A percentile compares a stretch with the other conserved stretches of the same genome.
Evolutionary conservation across 179 eudicot genomes (phyloP).

Genomic region (Camellia oleifera): DNA sequence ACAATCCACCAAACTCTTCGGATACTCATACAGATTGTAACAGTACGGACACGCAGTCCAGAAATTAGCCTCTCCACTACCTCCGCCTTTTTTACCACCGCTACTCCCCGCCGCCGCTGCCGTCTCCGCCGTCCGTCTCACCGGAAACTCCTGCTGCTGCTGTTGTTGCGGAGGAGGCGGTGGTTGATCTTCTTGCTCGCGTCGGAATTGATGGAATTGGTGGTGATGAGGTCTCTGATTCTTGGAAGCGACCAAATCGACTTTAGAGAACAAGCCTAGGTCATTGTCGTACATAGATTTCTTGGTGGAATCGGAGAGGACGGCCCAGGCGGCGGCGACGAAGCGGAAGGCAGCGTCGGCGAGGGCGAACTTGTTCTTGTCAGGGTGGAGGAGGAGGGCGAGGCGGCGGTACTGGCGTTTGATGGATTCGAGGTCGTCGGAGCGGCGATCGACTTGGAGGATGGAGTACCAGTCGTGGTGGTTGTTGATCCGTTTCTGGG

Average conservation of each 20-base stretch:
- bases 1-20: conserved; percentile 56
- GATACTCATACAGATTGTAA: conserved; percentile 69
- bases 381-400: conserved; percentile 84
- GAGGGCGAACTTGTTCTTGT: conserved; percentile 55
- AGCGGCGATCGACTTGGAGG: conserved; percentile 51
- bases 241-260: conserved; percentile 43
- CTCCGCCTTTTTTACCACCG: conserved; percentile 5
- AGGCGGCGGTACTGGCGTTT: conserved; percentile 73
- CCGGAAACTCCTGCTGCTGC: conserved; percentile 42
- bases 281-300: conserved; percentile 45
- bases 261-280: conserved; percentile 29
- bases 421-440: conserved; percentile 50
- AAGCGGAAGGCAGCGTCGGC: conserved; percentile 72
- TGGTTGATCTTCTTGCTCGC: background rate
- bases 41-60: conserved; percentile 98
- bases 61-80: conserved; percentile 25
- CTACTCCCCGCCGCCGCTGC: background rate
- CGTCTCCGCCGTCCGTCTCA: conserved; percentile 44
- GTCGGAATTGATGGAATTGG: background rate
- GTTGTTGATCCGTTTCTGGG: conserved; percentile 49
- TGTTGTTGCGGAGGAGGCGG: background rate
- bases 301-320: conserved; percentile 40
- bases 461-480: conserved; percentile 66
- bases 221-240: conserved; percentile 4
- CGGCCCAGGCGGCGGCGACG: conserved; percentile 76